Evolutionary conservation across 2,329 filamentous ascomycete species (phyloP).

Genomic region (Diaporthe sp.): DNA sequence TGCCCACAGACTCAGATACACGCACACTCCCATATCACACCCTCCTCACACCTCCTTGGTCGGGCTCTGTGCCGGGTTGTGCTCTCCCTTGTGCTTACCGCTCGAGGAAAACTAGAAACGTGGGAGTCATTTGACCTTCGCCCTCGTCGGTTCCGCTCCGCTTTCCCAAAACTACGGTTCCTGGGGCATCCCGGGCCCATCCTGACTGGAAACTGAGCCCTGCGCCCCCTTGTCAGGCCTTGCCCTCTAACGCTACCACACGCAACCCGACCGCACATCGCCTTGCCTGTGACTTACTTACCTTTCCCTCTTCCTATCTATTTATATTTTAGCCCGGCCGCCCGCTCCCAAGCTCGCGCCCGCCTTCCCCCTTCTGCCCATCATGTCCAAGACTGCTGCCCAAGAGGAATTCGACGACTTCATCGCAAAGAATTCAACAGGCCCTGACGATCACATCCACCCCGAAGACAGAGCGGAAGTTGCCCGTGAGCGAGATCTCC

Average conservation of each 20-base stretch:
- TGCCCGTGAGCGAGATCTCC: constrained; percentile 54
- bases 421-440: constrained; percentile 68
- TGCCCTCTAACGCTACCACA: constrained; percentile 29
- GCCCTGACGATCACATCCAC: constrained; percentile 60
- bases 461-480: constrained; percentile 70
- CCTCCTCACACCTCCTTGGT: constrained; percentile 19
- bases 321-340: constrained; percentile 55
- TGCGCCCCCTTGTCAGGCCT: constrained; percentile 36
- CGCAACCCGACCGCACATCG: constrained; percentile 15
- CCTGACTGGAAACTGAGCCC: constrained; percentile 42
- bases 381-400: constrained; percentile 70
- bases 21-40: constrained; percentile 26
- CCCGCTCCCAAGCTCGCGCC: constrained; percentile 37
- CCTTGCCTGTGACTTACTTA: constrained; percentile 11
- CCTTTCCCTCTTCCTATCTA: constrained; percentile 41
- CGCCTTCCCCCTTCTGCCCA: constrained; percentile 48
- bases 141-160: constrained; percentile 31
- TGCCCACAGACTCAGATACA: constrained; percentile 16
- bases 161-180: constrained; percentile 40
- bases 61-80: constrained; percentile 8
- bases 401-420: constrained; percentile 78
- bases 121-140: constrained; percentile 29
- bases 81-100: constrained; percentile 28
- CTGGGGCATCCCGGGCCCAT: constrained; percentile 39
- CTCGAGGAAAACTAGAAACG: constrained; percentile 31